Base-by-base conservation (phyloP, 179 eudicot genomes). In the Amaranthus tricolor region DNA sequence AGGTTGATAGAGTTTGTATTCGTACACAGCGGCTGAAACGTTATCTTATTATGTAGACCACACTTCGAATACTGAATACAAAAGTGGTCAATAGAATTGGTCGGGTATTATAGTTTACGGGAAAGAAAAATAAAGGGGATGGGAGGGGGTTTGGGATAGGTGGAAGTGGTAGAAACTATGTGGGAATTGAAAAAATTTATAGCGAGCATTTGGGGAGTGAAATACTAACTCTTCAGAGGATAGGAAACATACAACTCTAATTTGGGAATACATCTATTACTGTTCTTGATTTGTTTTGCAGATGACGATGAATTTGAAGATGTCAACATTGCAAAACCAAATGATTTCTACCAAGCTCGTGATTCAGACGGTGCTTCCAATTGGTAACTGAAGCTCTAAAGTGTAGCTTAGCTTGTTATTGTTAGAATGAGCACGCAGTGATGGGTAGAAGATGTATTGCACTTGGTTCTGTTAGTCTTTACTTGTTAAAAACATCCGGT, bases 281-380 rank as follows among this genome's bases (percentile, higher is more conserved):
- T 17, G 2, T 44, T 14, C 13, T 19, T 31, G 3, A 68, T 13
- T 44, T 15, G 6, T 51, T 68, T 8, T 79, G 19, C 86, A 95
- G 99, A 89, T 83, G 93, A 93, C 70, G 86, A 88, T 74, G 91
- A 87, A 78, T 95, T 95, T 80, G 99, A 95, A 84, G 95, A 93
- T 61, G 89, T 95, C 48, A 86, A 85, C 88, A 89, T 95, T 48
- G 86, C 80, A 59, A 86, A 86, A 80, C 91, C 98, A 61, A 73
- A 80, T 73, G 96, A 95, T 77, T 86, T 85, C 83, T 86, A 82
- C 76, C 94, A 81, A 74, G 74, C 89, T 62, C 90, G 87, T 17
- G 96, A 95, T 61, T 81, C 85, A 31, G 98, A 91, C 70, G 86
- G 88, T 31, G 72, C 78, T 73, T 73, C 85, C 63, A 82, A 70